These are phyloP conservation scores for Alloteropsis semialata DNA, from an alignment of 176 grass and related monocot genomes.

Conservation along the genomic window DNA sequence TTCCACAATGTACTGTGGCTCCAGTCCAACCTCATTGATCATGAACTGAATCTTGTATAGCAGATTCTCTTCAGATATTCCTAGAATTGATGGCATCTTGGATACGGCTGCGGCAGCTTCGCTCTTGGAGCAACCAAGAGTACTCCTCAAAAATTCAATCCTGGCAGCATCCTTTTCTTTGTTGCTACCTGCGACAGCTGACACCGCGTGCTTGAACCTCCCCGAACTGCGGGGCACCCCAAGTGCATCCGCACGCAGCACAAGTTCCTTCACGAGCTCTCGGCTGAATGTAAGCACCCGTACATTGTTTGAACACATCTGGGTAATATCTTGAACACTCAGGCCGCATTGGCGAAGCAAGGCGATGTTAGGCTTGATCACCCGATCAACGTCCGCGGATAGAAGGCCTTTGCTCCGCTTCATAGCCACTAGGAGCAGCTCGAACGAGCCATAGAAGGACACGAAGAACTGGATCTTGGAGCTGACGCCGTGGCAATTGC, in stretches of 20 bases:
- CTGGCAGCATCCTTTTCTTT: slow-evolving; percentile 8
- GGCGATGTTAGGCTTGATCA: slow-evolving; percentile 31
- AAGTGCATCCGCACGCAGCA: slow-evolving; percentile 8
- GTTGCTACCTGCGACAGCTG: neutral
- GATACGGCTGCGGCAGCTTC: neutral
- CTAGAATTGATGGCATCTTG: slow-evolving; percentile 12
- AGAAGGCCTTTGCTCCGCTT: neutral
- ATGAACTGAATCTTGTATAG: slow-evolving; percentile 29
- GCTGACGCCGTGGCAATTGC: neutral
- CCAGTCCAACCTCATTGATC: slow-evolving; percentile 9
- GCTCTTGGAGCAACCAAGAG: slow-evolving; percentile 24
- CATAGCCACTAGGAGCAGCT: neutral
- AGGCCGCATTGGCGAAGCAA: slow-evolving; percentile 36
- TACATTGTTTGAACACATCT: neutral
- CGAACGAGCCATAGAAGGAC: slow-evolving; percentile 1
- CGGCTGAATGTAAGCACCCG: neutral
- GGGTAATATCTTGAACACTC: slow-evolving; percentile 21
- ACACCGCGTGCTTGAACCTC: slow-evolving; percentile 9
- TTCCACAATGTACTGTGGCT: slow-evolving; percentile 8
- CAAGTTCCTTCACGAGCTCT: neutral
- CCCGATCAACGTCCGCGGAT: neutral
- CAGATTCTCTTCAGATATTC: neutral
- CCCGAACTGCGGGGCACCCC: slow-evolving; percentile 16
- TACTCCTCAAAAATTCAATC: slow-evolving; percentile 33
- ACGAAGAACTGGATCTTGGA: slow-evolving; percentile 28